Evolutionary conservation across 2,329 filamentous ascomycete species (phyloP), one percentile per base, ranked within the genome.

Genomic region (Fusarium torreyae): DNA sequence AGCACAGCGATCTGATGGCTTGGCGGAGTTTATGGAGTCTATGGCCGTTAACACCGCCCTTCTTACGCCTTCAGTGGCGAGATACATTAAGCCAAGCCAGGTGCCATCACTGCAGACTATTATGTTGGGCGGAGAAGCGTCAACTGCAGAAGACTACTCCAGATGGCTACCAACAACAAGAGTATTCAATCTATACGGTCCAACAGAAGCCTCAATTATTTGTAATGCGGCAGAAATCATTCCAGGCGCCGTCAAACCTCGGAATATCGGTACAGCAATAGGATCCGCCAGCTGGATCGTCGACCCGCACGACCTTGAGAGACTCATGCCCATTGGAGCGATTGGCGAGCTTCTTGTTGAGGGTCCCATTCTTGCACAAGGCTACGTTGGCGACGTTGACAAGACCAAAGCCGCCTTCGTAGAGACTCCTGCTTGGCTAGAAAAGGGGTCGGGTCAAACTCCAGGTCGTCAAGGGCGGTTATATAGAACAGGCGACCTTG

Each of bases 351-450:
- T 85, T 18, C 70, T 83, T 10, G 75, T 86, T 31, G 82, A 83
- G 61, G 84, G 85, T 1, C 85, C 85, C 3, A 82, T 85, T 18
- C 83, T 90, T 18, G 86, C 85, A 15, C 80, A 83, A 14, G 86
- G 68, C 2, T 71, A 71, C 20, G n/a, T 72, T 14, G 24, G 18
- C 9, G 61, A 69, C 13, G 6, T 10, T 34, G 56, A n/a, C 2
- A 58, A 58, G 26, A 52, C 56, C n/a, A 42, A 51, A 18, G 46
- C 60, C 55, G 68, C 53, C 31, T 62, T 59, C 5, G 39, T 50
- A 3, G 10, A 31, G 4, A 26, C 38, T 6, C 39, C 40, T 33
- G 1, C 51, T 1, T 61, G 57, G 57, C 10, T 57, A 18, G 33
- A 18, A 11, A 10, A 39, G 28, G 33, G 28, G 14, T 31, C 14